Base-by-base conservation (phyloP, 2,329 filamentous ascomycete species). In the Colletotrichum sansevieriae region DNA sequence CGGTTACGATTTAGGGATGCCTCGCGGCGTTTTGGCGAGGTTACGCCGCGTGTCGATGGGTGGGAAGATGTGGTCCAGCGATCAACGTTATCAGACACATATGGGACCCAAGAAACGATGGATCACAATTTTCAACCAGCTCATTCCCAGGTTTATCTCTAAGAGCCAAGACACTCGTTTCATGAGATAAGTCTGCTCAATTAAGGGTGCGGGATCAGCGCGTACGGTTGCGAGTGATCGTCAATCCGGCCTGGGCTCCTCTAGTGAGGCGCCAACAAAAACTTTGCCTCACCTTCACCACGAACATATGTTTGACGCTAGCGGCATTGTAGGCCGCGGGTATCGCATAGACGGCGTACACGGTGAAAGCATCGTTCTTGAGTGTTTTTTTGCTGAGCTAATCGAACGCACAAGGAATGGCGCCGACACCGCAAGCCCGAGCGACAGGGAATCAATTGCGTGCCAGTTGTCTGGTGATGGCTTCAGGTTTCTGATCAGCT, bases 21-120 rank as follows among this genome's bases (percentile, higher is more conserved):
- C 41, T 44, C 55, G 29, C 39, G 25, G 44, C 13, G 55, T 54
- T 56, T 51, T 49, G 29, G 54, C 35, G 35, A 69, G 47, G 56
- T 56, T 55, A 51, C 56, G 33, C 46, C 62, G 46, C 49, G 13
- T 43, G 18, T 33, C 13, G 8, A 47, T 59, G 12, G 47, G 47
- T 43, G 49, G 49, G 25, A 55, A 15, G 47, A 18, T 49, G 62
- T 68, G 55, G 55, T 66, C 63, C 47, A 66, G 66, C 55, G 66
- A 66, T 66, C 66, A 61, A 55, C 56, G 43, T 66, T 43, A 56
- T 61, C 55, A 15, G 49, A 60, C 35, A 49, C 43, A 12, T 22
- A 29, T 29, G 29, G 29, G 29, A 29, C 29, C 29, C 29, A 47
- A 22, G 54, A 15, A 39, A 9, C 37, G 37, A 12, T 39, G 13